phyloP scores from a whole-genome alignment of 305 asterid species.

The Fraxinus albicans region DNA sequence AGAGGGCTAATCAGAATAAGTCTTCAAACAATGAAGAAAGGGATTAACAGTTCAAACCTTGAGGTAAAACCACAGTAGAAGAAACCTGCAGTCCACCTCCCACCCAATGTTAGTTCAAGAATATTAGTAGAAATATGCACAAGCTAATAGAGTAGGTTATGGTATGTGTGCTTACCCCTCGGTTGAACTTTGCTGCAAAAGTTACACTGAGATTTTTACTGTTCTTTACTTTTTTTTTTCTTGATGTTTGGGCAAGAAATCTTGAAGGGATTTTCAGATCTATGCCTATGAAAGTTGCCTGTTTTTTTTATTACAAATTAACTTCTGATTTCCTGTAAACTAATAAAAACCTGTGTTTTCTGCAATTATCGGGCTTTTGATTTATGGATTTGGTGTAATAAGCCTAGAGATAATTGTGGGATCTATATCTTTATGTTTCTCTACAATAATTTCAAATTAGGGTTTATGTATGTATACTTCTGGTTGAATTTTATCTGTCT shows the following conservation, averaged over 20 bases:
- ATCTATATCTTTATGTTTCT: background rate
- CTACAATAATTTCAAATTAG: background rate
- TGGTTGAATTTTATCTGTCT: background rate
- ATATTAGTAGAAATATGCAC: background rate
- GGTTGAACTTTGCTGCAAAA: background rate
- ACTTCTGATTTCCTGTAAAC: background rate
- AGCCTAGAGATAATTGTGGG: background rate
- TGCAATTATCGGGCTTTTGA: background rate
- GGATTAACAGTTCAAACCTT: background rate
- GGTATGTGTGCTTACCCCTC: background rate
- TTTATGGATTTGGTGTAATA: background rate
- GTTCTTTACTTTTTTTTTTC: background rate
- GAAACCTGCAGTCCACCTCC: background rate
- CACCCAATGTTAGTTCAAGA: background rate
- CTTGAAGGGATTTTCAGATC: background rate
- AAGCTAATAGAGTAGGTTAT: background rate
- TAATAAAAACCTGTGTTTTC: background rate
- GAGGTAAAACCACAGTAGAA: background rate
- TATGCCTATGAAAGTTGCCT: background rate
- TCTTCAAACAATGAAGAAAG: constrained; percentile 12
- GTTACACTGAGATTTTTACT: background rate
- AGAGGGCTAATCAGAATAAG: constrained; percentile 39
- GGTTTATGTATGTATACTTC: background rate
- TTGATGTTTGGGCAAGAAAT: background rate
- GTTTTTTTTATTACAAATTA: constrained; percentile 1